These are phyloP conservation scores for Asterophora lycoperdoides DNA, from an alignment of 768 basidiomycete species.

Conservation along the genomic window DNA sequence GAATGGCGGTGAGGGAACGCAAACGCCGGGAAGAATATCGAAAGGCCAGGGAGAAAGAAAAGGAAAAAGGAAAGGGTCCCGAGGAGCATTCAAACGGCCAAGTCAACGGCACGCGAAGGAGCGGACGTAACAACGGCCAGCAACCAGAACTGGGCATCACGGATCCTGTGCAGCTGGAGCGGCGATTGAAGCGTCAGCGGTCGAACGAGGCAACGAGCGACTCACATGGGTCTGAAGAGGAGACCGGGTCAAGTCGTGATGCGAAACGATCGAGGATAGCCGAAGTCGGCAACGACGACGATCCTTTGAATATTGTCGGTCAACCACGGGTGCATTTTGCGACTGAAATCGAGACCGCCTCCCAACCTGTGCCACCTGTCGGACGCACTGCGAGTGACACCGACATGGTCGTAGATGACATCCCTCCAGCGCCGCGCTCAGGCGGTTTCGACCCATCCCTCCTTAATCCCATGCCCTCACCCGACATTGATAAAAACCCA, in stretches of 20 bases:
- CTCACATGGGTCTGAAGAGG: slow-evolving; percentile 51
- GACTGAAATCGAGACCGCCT: slow-evolving; percentile 26
- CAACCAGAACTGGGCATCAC: slow-evolving; percentile 69
- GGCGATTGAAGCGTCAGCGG: slow-evolving; percentile 68
- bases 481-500: slow-evolving; percentile 19
- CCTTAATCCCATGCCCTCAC: slow-evolving; percentile 46
- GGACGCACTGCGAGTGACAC: slow-evolving; percentile 1
- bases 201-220: slow-evolving; percentile 52
- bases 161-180: slow-evolving; percentile 71
- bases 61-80: slow-evolving; percentile 27
- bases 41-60: slow-evolving; percentile 48
- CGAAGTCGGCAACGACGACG: slow-evolving; percentile 42
- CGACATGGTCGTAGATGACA: slow-evolving; percentile 37
- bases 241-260: slow-evolving; percentile 42
- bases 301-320: slow-evolving; percentile 42
- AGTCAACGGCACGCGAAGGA: slow-evolving; percentile 58
- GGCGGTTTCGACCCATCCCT: slow-evolving; percentile 49
- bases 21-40: slow-evolving; percentile 57
- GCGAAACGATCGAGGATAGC: slow-evolving; percentile 55
- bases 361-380: background rate
- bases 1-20: slow-evolving; percentile 77
- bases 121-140: slow-evolving; percentile 69
- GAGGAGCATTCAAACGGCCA: slow-evolving; percentile 25
- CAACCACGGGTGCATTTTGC: slow-evolving; percentile 51
- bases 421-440: slow-evolving; percentile 24